Percentiles rank a stretch among this genome's conserved stretches.
Evolutionary conservation across 2,329 filamentous ascomycete genomes (phyloP).

Genomic region (Emergomyces pasteurianus): DNA sequence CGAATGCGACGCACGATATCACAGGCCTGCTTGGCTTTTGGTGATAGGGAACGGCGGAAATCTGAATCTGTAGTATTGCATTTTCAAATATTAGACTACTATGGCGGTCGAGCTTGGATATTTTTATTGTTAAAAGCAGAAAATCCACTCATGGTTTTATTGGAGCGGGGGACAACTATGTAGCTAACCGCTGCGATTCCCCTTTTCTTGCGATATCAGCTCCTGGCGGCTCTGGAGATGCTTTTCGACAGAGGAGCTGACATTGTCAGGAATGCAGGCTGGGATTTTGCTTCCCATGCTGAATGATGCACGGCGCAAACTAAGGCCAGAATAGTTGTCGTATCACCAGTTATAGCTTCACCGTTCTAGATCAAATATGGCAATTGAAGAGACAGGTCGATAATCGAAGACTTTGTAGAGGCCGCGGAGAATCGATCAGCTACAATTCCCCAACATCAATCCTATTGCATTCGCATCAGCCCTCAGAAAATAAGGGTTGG

Average conservation of each 20-base stretch:
- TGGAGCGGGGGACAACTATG: not conserved
- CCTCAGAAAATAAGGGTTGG: too few relatives aligned
- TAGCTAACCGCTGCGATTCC: slow-evolving; percentile 8
- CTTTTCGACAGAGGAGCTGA: not conserved
- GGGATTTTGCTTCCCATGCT: not conserved
- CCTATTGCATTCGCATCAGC: too few relatives aligned
- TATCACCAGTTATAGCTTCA: not conserved
- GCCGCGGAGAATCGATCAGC: not conserved
- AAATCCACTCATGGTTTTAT: not conserved
- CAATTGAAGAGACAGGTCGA: not conserved
- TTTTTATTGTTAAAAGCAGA: not conserved
- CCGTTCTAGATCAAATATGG: not conserved
- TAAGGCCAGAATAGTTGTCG: not conserved
- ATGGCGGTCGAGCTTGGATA: not conserved
- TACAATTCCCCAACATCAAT: not conserved
- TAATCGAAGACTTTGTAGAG: not conserved
- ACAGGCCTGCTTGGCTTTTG: slow-evolving; percentile 65
- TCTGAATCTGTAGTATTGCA: slow-evolving; percentile 15
- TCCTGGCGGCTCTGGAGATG: slow-evolving; percentile 3
- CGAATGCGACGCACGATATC: slow-evolving; percentile 71
- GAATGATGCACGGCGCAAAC: not conserved
- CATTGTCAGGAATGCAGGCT: not conserved
- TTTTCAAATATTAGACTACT: not conserved
- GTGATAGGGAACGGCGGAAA: slow-evolving; percentile 49
- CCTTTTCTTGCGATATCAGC: slow-evolving; percentile 8